phyloP scores from a whole-genome alignment of 345 rosid species.

The Salix koriyanagi region DNA sequence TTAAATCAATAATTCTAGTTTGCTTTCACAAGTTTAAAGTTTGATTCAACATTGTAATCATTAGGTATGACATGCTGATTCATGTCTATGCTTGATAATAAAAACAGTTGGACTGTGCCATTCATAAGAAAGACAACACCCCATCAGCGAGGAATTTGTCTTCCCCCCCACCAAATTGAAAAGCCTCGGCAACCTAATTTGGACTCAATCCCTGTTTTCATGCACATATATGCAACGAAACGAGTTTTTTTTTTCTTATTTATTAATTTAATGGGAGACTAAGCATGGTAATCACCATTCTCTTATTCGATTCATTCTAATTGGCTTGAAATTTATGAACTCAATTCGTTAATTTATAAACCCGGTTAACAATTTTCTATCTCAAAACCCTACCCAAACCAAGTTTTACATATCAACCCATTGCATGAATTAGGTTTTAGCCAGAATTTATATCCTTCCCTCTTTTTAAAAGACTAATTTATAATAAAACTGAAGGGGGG shows the following conservation, averaged over 20 bases:
- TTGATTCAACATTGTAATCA: constrained; percentile 25
- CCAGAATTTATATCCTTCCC: too few relatives aligned
- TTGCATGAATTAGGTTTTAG: too few relatives aligned
- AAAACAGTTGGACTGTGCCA: constrained; percentile 3
- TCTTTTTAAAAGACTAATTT: too few relatives aligned
- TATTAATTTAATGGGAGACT: neutral
- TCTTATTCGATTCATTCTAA: too few relatives aligned
- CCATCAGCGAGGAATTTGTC: constrained; percentile 16
- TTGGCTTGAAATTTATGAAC: too few relatives aligned
- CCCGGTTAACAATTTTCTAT: too few relatives aligned
- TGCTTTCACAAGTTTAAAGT: constrained; percentile 19
- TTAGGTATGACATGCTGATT: constrained; percentile 18
- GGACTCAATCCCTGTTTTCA: neutral
- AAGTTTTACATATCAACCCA: too few relatives aligned
- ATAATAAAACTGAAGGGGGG: too few relatives aligned
- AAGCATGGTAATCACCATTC: neutral
- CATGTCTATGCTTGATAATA: constrained; percentile 10
- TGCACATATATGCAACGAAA: neutral
- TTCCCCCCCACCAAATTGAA: constrained; percentile 20
- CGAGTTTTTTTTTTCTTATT: neutral
- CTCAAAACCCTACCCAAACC: too few relatives aligned
- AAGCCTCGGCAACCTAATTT: constrained; percentile 8
- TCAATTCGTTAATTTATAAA: too few relatives aligned
- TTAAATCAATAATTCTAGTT: constrained; percentile 11
- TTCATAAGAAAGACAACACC: constrained; percentile 12